Percentiles rank a stretch among this genome's conserved stretches.
These are phyloP conservation scores for Kwoniella heveanensis DNA, from an alignment of 768 basidiomycete genomes.

Conservation along the genomic window DNA sequence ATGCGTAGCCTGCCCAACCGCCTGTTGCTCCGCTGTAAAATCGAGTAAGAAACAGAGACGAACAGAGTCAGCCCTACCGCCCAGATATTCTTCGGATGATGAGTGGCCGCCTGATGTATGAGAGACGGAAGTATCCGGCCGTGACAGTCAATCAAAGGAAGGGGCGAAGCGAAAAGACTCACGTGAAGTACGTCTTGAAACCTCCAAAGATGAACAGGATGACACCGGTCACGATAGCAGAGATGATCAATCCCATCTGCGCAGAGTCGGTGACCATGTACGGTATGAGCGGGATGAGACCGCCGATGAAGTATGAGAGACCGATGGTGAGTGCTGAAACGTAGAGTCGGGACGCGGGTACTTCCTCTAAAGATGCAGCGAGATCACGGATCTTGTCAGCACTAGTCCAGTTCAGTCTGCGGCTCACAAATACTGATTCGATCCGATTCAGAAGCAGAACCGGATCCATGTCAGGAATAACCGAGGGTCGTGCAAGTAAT, in stretches of 20 bases:
- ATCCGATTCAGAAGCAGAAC: no score
- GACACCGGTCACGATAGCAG: conserved; percentile 76
- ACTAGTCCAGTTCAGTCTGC: no score
- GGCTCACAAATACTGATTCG: no score
- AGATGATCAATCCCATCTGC: conserved; percentile 59
- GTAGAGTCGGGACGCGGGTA: conserved; percentile 80
- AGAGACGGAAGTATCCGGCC: no score
- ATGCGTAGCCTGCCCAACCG: conserved; percentile 70
- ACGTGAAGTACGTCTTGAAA: conserved; percentile 80
- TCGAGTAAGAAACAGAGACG: background rate
- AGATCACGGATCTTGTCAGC: background rate
- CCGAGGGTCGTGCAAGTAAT: background rate
- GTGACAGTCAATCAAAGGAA: background rate
- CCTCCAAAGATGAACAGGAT: conserved; percentile 87
- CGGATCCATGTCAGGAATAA: no score
- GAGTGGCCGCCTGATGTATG: no score
- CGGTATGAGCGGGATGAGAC: conserved; percentile 85
- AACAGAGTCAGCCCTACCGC: background rate
- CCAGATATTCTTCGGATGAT: no score
- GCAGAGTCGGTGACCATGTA: conserved; percentile 85
- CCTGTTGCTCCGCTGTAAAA: conserved; percentile 57
- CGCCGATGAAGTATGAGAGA: conserved; percentile 88
- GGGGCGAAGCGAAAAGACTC: conserved; percentile 11
- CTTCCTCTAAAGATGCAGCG: conserved; percentile 67
- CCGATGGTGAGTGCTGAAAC: conserved; percentile 93